Evolutionary conservation across 2,329 filamentous ascomycete species (phyloP).

Genomic region (Talaromyces sp.): DNA sequence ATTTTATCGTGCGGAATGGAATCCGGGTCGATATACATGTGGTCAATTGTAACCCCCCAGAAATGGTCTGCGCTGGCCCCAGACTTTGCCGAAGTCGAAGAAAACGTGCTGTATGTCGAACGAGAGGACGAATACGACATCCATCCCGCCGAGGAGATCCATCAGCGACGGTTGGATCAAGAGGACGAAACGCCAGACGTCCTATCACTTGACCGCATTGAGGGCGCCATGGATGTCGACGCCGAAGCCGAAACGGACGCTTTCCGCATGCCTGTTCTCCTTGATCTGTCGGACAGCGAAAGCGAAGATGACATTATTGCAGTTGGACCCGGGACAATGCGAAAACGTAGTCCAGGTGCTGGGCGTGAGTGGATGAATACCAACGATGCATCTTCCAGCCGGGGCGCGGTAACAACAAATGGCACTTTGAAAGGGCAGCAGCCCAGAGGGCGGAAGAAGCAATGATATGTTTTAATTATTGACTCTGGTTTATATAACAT

Average conservation of each 20-base stretch:
- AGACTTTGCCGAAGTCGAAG: slow-evolving; percentile 95
- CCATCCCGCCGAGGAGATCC: slow-evolving; percentile 88
- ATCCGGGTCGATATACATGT: slow-evolving; percentile 88
- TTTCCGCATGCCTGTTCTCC: slow-evolving; percentile 91
- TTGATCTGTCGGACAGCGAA: slow-evolving; percentile 88
- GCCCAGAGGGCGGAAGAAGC: slow-evolving; percentile 4
- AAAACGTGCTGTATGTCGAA: slow-evolving; percentile 96
- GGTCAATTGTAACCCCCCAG: slow-evolving; percentile 92
- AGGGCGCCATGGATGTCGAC: slow-evolving; percentile 46
- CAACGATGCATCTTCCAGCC: slow-evolving; percentile 16
- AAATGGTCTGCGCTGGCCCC: slow-evolving; percentile 96
- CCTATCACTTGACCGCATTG: slow-evolving; percentile 65
- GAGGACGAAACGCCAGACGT: slow-evolving; percentile 95
- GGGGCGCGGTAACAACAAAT: slow-evolving; percentile 4
- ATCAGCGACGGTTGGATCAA: slow-evolving; percentile 79
- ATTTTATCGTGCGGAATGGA: slow-evolving; percentile 90
- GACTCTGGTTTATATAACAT: not conserved
- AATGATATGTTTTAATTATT: not conserved
- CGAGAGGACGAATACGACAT: slow-evolving; percentile 97
- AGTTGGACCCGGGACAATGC: slow-evolving; percentile 72
- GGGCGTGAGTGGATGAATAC: slow-evolving; percentile 60
- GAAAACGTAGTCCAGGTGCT: slow-evolving; percentile 75
- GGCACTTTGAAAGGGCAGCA: slow-evolving; percentile 1
- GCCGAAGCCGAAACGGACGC: slow-evolving; percentile 41
- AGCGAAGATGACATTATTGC: slow-evolving; percentile 81